Conservation (phyloP, 129 eudicot genomes). For the Artemisia argyi region DNA sequence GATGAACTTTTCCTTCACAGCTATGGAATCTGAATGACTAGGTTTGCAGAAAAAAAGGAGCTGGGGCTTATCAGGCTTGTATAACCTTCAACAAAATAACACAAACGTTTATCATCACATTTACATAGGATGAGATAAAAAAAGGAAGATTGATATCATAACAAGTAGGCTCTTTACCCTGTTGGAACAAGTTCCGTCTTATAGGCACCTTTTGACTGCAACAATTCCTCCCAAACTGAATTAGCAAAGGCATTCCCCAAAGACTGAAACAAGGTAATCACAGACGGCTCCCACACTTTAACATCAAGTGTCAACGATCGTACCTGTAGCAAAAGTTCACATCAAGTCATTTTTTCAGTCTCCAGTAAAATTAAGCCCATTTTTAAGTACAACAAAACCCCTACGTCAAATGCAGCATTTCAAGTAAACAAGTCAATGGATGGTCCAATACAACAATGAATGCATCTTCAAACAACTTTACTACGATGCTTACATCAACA, state of each 20-base stretch:
- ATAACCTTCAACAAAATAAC: conserved; percentile 49
- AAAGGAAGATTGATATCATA: background rate
- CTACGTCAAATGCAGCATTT: too few relatives aligned
- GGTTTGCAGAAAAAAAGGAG: conserved; percentile 69
- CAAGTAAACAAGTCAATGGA: background rate
- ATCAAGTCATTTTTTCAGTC: conserved; percentile 4
- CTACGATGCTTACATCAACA: background rate
- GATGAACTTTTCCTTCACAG: conserved; percentile 90
- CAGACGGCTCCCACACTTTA: conserved; percentile 99
- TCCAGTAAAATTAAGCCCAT: too few relatives aligned
- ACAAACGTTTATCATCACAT: conserved; percentile 19
- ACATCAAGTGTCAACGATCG: conserved; percentile 96
- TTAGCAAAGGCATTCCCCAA: conserved; percentile 86
- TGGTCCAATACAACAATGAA: background rate
- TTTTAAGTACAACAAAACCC: too few relatives aligned
- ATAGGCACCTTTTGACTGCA: conserved; percentile 75
- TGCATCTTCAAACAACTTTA: background rate
- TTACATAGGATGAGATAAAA: background rate
- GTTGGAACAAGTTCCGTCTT: conserved; percentile 74
- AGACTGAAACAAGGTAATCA: conserved; percentile 83
- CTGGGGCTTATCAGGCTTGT: conserved; percentile 67
- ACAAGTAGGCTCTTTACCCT: conserved; percentile 46
- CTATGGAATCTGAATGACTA: conserved; percentile 72
- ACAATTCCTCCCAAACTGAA: conserved; percentile 90
- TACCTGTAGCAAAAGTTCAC: conserved; percentile 47